Percentiles rank a stretch among this genome's conserved stretches.
phyloP scores from a whole-genome alignment of 257 asterid genomes.

The Verbascum thapsus region DNA sequence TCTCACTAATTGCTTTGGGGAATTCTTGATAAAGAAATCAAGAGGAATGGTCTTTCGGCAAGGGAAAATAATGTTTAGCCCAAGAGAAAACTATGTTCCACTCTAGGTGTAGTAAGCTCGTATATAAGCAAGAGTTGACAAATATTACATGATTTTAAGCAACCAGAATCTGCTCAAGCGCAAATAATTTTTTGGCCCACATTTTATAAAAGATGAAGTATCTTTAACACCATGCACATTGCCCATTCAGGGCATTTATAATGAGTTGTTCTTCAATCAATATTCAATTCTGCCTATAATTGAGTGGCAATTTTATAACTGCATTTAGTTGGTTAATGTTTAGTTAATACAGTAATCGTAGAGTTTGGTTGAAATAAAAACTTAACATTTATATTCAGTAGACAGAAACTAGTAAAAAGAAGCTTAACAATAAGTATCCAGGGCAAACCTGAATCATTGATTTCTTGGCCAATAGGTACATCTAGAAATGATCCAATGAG shows the following conservation, averaged over 20 bases:
- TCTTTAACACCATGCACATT: neutral
- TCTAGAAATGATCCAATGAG: conserved; percentile 94
- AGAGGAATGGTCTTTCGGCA: neutral
- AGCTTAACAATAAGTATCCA: conserved; percentile 25
- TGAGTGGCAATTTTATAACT: neutral
- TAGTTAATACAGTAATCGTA: neutral
- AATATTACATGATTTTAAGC: conserved; percentile 5
- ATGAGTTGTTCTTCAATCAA: conserved; percentile 8
- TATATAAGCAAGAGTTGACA: neutral
- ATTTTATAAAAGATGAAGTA: conserved; percentile 4
- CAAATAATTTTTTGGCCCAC: conserved; percentile 2
- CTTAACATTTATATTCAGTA: neutral
- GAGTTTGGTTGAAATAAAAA: neutral
- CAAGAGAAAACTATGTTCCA: neutral
- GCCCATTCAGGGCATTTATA: conserved; percentile 7
- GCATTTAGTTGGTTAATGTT: neutral
- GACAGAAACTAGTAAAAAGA: conserved; percentile 1
- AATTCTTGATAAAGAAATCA: no score
- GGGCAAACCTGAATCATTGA: conserved; percentile 64
- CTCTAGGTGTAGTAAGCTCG: neutral
- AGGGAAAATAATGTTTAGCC: neutral
- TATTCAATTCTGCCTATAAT: conserved; percentile 12
- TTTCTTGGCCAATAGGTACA: conserved; percentile 93
- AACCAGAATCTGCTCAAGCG: conserved; percentile 17
- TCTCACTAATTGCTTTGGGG: neutral